Evolutionary conservation across 1,139 yeast genomes (phyloP), one percentile per base, ranked within the genome.

Genomic region (Diutina rugosa): DNA sequence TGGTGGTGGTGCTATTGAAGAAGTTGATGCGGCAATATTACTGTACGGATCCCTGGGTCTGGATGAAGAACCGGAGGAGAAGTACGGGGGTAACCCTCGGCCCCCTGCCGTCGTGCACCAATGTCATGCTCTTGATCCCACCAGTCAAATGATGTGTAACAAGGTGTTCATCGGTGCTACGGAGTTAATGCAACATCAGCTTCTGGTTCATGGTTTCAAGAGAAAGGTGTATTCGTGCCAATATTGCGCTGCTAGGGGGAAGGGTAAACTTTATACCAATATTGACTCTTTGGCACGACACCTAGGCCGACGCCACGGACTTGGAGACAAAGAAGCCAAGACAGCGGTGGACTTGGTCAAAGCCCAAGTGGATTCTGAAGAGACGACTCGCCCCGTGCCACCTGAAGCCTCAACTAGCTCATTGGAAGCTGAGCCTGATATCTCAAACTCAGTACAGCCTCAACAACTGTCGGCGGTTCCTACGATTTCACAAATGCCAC

Each of bases 291-390:
- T 76, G 57, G 77, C 80, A 0, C 66, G 80, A 55, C 80, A 76
- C 61, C 73, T 76, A 7, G 64, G 80, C 55, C 65, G 80, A 56
- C 75, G 75, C 58, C 80, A 76, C 62, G 78, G 78, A 1, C 70
- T 76, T 18, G 73, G 78, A 0, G 80, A 80, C 1, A 73, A 72
- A 56, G 80, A 76, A 56, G 76, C 75, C 61, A 76, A 75, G 58
- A 65, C 72, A 65, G 80, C 80, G 0, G 79, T 76, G n/a, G 71
- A 72, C 59, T 72, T 73, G 60, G 80, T 80, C n/a, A 75, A 74
- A 61, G 76, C 72, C 4, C 49, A 46, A 46, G 49, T 30, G 12
- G 28, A 46, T 26, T 6, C 3, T n/a, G 49, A 46, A 21, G 16
- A 7, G 10, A 9, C 49, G 8, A 1, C 49, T 46, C 49, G 5